phyloP scores from a whole-genome alignment of 148 eudicot species.

The Beta vulgaris region DNA sequence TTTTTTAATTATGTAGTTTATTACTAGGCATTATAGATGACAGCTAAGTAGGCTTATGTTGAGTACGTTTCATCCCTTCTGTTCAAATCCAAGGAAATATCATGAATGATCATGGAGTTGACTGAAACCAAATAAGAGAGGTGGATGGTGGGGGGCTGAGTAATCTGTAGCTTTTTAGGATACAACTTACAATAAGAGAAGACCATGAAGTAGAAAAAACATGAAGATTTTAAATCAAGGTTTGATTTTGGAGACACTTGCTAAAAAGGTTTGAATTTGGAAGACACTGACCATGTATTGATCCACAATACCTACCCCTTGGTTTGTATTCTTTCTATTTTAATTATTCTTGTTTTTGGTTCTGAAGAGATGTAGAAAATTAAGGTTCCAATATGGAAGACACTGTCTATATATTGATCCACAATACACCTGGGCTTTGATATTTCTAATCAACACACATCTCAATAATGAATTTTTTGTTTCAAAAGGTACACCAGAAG shows the following conservation, averaged over 20 bases:
- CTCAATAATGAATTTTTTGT: conserved; percentile 1
- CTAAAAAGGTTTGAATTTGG: not conserved
- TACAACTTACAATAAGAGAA: not conserved
- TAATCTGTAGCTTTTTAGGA: not conserved
- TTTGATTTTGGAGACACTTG: not conserved
- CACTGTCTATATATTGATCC: not conserved
- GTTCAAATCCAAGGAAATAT: not conserved
- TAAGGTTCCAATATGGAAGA: not conserved
- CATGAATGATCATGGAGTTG: not conserved
- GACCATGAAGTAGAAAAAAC: not conserved
- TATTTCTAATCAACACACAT: not conserved
- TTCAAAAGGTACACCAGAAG: conserved; percentile 13
- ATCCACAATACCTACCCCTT: too few relatives aligned
- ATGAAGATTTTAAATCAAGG: not conserved
- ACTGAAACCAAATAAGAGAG: not conserved
- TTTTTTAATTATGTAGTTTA: too few relatives aligned
- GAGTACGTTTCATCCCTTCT: too few relatives aligned
- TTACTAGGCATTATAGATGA: too few relatives aligned
- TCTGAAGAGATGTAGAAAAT: not conserved
- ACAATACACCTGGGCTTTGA: not conserved
- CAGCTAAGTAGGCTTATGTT: too few relatives aligned
- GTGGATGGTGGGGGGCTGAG: not conserved
- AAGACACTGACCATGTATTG: too few relatives aligned
- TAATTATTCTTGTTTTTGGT: too few relatives aligned
- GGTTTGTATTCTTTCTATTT: too few relatives aligned